Evolutionary conservation across 1,284 basidiomycete species (phyloP).

Genomic region (Sporisorium sorghi): DNA sequence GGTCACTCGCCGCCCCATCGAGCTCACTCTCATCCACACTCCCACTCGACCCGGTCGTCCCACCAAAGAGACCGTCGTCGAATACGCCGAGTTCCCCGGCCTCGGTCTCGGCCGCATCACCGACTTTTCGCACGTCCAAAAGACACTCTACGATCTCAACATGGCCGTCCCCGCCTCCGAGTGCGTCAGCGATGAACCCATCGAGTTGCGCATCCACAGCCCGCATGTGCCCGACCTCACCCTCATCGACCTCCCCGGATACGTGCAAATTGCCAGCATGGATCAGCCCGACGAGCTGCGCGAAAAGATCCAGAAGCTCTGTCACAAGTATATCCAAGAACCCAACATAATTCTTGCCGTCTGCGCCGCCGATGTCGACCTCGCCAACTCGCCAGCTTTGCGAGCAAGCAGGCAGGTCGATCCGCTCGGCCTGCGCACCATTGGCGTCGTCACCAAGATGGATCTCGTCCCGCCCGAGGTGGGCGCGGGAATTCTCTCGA

Average conservation of each 20-base stretch:
- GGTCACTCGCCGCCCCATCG: slow-evolving; percentile 97
- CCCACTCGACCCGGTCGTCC: slow-evolving; percentile 49
- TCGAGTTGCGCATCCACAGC: slow-evolving; percentile 95
- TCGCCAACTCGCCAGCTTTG: slow-evolving; percentile 96
- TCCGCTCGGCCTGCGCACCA: slow-evolving; percentile 91
- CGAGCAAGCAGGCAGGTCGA: slow-evolving; percentile 93
- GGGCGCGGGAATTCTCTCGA: slow-evolving; percentile 83
- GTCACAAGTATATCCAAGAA: slow-evolving; percentile 96
- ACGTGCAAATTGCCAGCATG: slow-evolving; percentile 92
- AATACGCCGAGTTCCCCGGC: slow-evolving; percentile 94
- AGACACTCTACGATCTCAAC: slow-evolving; percentile 93
- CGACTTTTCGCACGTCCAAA: slow-evolving; percentile 89
- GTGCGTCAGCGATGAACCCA: slow-evolving; percentile 92
- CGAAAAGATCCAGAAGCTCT: slow-evolving; percentile 88
- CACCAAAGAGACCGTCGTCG: slow-evolving; percentile 73
- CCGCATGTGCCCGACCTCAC: slow-evolving; percentile 96
- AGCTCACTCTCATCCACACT: slow-evolving; percentile 94
- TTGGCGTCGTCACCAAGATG: slow-evolving; percentile 99
- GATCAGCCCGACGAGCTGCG: slow-evolving; percentile 96
- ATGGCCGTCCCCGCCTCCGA: slow-evolving; percentile 87
- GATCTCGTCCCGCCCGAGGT: slow-evolving; percentile 88
- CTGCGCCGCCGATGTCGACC: slow-evolving; percentile 96
- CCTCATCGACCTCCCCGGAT: slow-evolving; percentile 95
- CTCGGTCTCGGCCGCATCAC: slow-evolving; percentile 88
- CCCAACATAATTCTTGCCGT: slow-evolving; percentile 98